phyloP scores from a whole-genome alignment of 108 stramenopile species.

The Conticribra weissflogii region DNA sequence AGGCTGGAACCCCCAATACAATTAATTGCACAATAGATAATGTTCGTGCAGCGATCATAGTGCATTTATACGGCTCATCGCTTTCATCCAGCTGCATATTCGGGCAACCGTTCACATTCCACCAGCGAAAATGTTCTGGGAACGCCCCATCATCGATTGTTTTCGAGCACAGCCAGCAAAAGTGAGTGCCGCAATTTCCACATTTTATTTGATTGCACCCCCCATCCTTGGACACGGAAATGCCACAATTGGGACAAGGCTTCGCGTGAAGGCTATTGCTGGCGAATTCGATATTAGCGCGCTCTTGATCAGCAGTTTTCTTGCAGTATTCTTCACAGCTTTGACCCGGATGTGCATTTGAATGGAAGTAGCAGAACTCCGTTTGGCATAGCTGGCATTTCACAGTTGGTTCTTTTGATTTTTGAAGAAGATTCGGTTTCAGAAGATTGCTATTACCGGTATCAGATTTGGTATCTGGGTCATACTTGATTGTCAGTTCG shows the following conservation, averaged over 20 bases:
- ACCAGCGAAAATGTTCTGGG: constrained; percentile 64
- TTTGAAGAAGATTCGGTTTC: background rate
- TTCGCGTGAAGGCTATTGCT: constrained; percentile 47
- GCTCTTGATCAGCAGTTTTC: constrained; percentile 41
- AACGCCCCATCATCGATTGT: constrained; percentile 62
- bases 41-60: constrained; percentile 21
- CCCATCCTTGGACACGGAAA: constrained; percentile 58
- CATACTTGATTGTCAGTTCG: no score
- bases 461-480: no score
- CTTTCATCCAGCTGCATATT: constrained; percentile 72
- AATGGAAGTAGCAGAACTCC: constrained; percentile 63
- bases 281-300: constrained; percentile 43
- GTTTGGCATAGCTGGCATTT: constrained; percentile 38
- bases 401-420: constrained; percentile 40
- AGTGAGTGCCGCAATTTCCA: constrained; percentile 40
- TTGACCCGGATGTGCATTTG: constrained; percentile 52
- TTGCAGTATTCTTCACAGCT: constrained; percentile 47
- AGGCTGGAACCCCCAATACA: constrained; percentile 52
- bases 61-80: constrained; percentile 25
- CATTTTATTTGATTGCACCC: constrained; percentile 71
- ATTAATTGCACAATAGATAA: constrained; percentile 47
- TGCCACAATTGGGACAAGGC: constrained; percentile 60
- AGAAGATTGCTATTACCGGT: background rate
- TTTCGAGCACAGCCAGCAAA: constrained; percentile 59
- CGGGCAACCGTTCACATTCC: constrained; percentile 59